Conservation (phyloP, 2,329 filamentous ascomycete species). For the Nigrospora osmanthi region DNA sequence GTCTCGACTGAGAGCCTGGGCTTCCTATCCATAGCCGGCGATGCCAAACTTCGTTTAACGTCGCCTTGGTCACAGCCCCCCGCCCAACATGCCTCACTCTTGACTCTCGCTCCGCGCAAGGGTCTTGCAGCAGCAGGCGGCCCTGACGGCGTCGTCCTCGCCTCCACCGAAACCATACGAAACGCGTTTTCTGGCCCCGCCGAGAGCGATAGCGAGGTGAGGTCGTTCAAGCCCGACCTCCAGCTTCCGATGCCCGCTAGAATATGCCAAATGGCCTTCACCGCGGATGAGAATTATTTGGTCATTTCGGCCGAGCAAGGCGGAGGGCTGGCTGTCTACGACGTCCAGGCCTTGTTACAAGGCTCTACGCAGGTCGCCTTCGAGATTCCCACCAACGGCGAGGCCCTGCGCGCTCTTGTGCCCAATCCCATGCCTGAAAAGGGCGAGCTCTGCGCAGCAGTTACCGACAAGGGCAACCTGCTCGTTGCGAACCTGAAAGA, state of each 20-base stretch:
- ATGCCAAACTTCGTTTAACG: constrained; percentile 76
- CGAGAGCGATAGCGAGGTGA: constrained; percentile 55
- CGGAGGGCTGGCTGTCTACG: constrained; percentile 77
- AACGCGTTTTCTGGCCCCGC: constrained; percentile 60
- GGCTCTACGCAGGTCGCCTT: constrained; percentile 62
- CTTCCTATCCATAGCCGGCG: constrained; percentile 72
- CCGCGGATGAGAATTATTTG: constrained; percentile 78
- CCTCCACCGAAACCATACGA: constrained; percentile 69
- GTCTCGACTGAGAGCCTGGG: constrained; percentile 81
- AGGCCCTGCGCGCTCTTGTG: constrained; percentile 63
- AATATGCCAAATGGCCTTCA: constrained; percentile 85
- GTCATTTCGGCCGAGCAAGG: constrained; percentile 75
- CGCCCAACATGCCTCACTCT: constrained; percentile 68
- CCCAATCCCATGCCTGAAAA: constrained; percentile 74
- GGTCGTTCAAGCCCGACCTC: constrained; percentile 65
- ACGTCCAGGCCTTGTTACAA: constrained; percentile 59
- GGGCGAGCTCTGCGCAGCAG: constrained; percentile 69
- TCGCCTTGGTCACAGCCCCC: constrained; percentile 72
- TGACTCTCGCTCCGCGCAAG: constrained; percentile 72
- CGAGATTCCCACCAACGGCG: constrained; percentile 69
- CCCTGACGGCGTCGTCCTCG: constrained; percentile 69
- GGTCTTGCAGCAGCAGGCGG: constrained; percentile 83
- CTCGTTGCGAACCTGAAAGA: constrained; percentile 75
- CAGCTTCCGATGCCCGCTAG: constrained; percentile 65
- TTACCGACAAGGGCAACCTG: constrained; percentile 74